phyloP scores from a whole-genome alignment of 2,329 filamentous ascomycete genomes.

The Tolypocladium nubicola region DNA sequence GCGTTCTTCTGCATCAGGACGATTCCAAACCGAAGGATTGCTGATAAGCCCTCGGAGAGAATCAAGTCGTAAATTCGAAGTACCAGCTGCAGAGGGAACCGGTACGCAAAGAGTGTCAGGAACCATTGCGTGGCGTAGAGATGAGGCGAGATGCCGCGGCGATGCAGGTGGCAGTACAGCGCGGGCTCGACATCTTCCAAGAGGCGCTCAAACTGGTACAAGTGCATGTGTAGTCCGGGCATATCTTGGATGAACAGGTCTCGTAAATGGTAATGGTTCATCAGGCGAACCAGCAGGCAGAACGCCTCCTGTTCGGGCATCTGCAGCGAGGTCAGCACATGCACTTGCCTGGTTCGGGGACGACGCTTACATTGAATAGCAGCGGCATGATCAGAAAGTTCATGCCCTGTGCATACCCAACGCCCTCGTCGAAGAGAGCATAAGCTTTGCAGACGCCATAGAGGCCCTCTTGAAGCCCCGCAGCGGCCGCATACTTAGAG shows the following conservation, averaged over 20 bases:
- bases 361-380: slow-evolving; percentile 68
- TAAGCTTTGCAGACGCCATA: slow-evolving; percentile 98
- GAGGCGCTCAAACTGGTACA: slow-evolving; percentile 91
- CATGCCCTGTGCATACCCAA: slow-evolving; percentile 97
- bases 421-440: slow-evolving; percentile 84
- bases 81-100: slow-evolving; percentile 91
- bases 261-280: slow-evolving; percentile 92
- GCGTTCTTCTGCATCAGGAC: slow-evolving; percentile 95
- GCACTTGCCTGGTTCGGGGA: neutral
- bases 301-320: slow-evolving; percentile 98
- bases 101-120: slow-evolving; percentile 94
- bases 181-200: slow-evolving; percentile 91
- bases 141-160: slow-evolving; percentile 78
- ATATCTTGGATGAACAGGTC: slow-evolving; percentile 94
- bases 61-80: slow-evolving; percentile 95
- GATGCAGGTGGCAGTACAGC: slow-evolving; percentile 85
- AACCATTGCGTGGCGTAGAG: slow-evolving; percentile 99
- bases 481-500: slow-evolving; percentile 87
- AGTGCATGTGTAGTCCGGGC: slow-evolving; percentile 84
- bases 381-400: slow-evolving; percentile 97
- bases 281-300: slow-evolving; percentile 80
- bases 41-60: slow-evolving; percentile 82
- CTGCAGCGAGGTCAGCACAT: slow-evolving; percentile 27
- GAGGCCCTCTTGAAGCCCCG: slow-evolving; percentile 83
- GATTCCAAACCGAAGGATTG: slow-evolving; percentile 88